Conservation (phyloP, 495 filamentous ascomycete species). For the Hyaloscypha hepaticicola region DNA sequence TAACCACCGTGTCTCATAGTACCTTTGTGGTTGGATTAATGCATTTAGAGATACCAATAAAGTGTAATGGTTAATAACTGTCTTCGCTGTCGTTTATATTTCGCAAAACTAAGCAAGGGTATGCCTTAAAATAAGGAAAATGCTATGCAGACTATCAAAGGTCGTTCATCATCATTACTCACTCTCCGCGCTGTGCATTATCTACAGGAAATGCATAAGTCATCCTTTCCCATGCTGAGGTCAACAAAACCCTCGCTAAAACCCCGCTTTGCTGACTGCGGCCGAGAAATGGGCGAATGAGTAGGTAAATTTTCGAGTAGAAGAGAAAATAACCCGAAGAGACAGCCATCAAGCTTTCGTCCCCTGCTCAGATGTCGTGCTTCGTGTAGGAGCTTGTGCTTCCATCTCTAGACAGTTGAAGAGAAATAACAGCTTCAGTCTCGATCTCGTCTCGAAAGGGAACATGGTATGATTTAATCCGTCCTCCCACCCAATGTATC, state of each 20-base stretch:
- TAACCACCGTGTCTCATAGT: not conserved
- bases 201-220: conserved; percentile 28
- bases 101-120: conserved; percentile 11
- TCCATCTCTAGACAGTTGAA: conserved; percentile 25
- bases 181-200: conserved; percentile 24
- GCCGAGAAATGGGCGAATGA: conserved; percentile 11
- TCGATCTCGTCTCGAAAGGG: conserved; percentile 8
- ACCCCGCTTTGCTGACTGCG: not conserved
- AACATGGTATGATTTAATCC: conserved; percentile 19
- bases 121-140: conserved; percentile 11
- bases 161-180: conserved; percentile 5
- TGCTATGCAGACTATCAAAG: conserved; percentile 14
- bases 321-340: conserved; percentile 11
- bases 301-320: conserved; percentile 10
- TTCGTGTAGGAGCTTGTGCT: conserved; percentile 24
- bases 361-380: conserved; percentile 1
- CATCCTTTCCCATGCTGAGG: conserved; percentile 3
- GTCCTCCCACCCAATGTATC: not conserved
- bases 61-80: not conserved
- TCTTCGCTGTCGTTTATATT: not conserved
- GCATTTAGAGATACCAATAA: not conserved
- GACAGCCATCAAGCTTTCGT: conserved; percentile 2
- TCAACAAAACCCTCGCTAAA: not conserved
- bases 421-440: conserved; percentile 21
- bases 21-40: not conserved